A percentile compares a stretch with the other conserved stretches of the same genome.
Conservation (phyloP, 2,329 filamentous ascomycete species). For the Didymella arachidicola region DNA sequence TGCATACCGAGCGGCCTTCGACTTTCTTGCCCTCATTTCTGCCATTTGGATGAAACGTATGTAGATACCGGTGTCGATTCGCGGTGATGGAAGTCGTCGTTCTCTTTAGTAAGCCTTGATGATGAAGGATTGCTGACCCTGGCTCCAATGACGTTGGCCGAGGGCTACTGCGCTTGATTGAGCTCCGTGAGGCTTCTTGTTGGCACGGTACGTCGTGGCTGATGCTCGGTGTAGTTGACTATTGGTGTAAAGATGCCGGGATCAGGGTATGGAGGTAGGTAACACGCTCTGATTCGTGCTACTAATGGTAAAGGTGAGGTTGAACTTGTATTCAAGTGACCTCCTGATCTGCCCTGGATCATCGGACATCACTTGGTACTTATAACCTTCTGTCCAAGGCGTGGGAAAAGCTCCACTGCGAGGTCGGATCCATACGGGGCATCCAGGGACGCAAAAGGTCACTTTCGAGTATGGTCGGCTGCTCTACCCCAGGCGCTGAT, state of each 20-base stretch:
- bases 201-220: slow-evolving; percentile 34
- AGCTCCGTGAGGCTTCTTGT: slow-evolving; percentile 20
- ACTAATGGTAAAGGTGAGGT: slow-evolving; percentile 2
- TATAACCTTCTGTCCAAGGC: slow-evolving; percentile 12
- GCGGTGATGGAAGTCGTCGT: slow-evolving; percentile 25
- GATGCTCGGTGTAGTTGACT: slow-evolving; percentile 26
- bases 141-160: slow-evolving; percentile 42
- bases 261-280: slow-evolving; percentile 11
- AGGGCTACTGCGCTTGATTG: slow-evolving; percentile 24
- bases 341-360: slow-evolving; percentile 9
- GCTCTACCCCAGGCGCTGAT: slow-evolving; percentile 33
- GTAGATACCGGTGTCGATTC: slow-evolving; percentile 25
- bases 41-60: slow-evolving; percentile 49
- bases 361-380: slow-evolving; percentile 18
- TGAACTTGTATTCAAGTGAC: slow-evolving; percentile 17
- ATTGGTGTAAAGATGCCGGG: slow-evolving; percentile 12
- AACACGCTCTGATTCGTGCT: slow-evolving; percentile 7
- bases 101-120: slow-evolving; percentile 35
- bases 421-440: slow-evolving; percentile 9
- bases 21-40: slow-evolving; percentile 53
- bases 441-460: slow-evolving; percentile 14
- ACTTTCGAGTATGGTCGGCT: slow-evolving; percentile 27
- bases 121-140: slow-evolving; percentile 33
- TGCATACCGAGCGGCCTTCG: slow-evolving; percentile 51
- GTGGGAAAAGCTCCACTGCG: slow-evolving; percentile 14